A percentile compares a stretch with the other conserved stretches of the same genome.
These are phyloP conservation scores for Beauveria varroae DNA, from an alignment of 2,329 filamentous ascomycete genomes.

Conservation along the genomic window DNA sequence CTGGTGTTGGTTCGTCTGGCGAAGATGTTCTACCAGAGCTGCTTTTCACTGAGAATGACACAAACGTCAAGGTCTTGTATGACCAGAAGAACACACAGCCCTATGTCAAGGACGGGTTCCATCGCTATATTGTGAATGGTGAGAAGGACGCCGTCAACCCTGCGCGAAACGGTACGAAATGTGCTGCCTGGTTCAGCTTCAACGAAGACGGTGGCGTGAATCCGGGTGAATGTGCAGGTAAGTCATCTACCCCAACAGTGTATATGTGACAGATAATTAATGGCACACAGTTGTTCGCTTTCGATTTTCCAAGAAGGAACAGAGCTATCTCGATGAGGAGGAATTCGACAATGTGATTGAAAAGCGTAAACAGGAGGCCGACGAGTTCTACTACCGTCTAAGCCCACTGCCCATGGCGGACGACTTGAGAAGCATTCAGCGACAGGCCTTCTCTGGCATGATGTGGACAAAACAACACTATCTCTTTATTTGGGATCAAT, in stretches of 20 bases:
- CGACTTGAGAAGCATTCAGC: conserved; percentile 88
- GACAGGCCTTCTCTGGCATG: conserved; percentile 92
- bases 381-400: conserved; percentile 92
- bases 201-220: conserved; percentile 81
- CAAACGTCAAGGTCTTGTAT: conserved; percentile 74
- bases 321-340: conserved; percentile 83
- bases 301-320: conserved; percentile 67
- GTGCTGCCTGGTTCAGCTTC: conserved; percentile 85
- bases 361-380: conserved; percentile 76
- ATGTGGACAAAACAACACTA: conserved; percentile 98
- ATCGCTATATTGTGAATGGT: conserved; percentile 74
- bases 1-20: conserved; percentile 68
- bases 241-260: conserved; percentile 31
- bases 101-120: conserved; percentile 94
- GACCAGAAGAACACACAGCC: conserved; percentile 68
- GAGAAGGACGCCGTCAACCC: conserved; percentile 81
- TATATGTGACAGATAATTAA: conserved; percentile 19
- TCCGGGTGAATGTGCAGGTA: conserved; percentile 85
- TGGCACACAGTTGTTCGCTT: conserved; percentile 68
- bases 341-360: conserved; percentile 87
- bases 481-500: conserved; percentile 94
- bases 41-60: conserved; percentile 94
- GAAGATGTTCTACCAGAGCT: conserved; percentile 79
- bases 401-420: conserved; percentile 91
- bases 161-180: conserved; percentile 72